Evolutionary conservation across 2,329 filamentous ascomycete genomes (phyloP), one percentile per base, ranked within the genome.

Genomic region (Aspergillus carbonarius): DNA sequence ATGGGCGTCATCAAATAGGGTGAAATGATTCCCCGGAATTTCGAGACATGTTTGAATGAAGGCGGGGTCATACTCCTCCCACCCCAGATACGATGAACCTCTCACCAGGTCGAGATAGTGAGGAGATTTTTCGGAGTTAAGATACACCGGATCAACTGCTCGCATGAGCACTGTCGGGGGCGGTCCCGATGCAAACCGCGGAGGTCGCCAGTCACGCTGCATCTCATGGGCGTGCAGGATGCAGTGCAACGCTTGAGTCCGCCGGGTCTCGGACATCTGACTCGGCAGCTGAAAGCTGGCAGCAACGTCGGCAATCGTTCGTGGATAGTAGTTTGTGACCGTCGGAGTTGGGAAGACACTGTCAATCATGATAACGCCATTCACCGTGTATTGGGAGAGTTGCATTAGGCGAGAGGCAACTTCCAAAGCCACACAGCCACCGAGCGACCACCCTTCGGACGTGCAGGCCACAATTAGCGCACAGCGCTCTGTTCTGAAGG

Each of bases 331-430:
- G 15, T 30, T 34, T 5, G n/a, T 44, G 27, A 49, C 57, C 4
- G 15, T 18, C 4, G n/a, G n/a, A 5, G 46, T 42, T 1, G 46
- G 57, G 7, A 55, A 59, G 46, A 59, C 35, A n/a, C 34, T 59
- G 57, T 59, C 51, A 35, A 59, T 51, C 23, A 59, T 20, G 10
- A 59, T 18, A 2, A 59, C 34, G 1, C 57, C 57, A 13, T 44
- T 34, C n/a, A 59, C 57, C 5, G n/a, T 51, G 37, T 50, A 58
- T 15, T 49, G 42, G 15, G 57, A 51, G 15, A 59, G 37, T 37
- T 50, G 44, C 57, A 51, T 59, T 12, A 59, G 52, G 44, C 57
- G 44, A 10, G 57, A 50, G 32, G 57, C 57, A 7, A 59, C 57
- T 59, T 59, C 57, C 1, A 59, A 34, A 7, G 57, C 57, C 4